A percentile compares a stretch with the other conserved stretches of the same genome.
phyloP scores from a whole-genome alignment of 306 rosid genomes.

The Cucurbita pepo region DNA sequence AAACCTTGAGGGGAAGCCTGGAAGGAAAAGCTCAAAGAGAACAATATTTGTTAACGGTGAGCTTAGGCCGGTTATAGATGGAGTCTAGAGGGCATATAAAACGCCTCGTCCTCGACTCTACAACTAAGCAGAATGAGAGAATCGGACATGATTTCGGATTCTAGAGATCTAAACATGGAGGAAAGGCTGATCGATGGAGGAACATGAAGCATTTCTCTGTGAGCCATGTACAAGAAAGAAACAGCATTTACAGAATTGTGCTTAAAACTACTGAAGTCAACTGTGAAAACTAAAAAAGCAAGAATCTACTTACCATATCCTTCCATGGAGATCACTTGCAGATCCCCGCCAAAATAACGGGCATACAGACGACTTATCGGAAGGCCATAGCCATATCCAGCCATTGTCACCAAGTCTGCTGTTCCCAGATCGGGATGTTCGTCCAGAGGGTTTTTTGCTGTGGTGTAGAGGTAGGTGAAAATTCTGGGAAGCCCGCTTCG shows the following conservation, averaged over 20 bases:
- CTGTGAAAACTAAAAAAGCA: background rate
- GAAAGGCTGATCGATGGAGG: too few species aligned
- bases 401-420: conserved; percentile 59
- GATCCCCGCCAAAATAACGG: conserved; percentile 80
- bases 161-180: too few species aligned
- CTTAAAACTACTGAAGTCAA: background rate
- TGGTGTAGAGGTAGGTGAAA: conserved; percentile 87
- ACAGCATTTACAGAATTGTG: background rate
- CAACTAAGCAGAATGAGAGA: too few species aligned
- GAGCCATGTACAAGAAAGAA: background rate
- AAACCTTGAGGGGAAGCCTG: too few species aligned
- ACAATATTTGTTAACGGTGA: too few species aligned
- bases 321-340: conserved; percentile 90
- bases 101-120: too few species aligned
- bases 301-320: conserved; percentile 58
- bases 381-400: conserved; percentile 89
- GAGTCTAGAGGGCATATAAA: too few species aligned
- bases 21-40: too few species aligned
- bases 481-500: conserved; percentile 73
- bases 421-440: conserved; percentile 46
- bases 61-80: too few species aligned
- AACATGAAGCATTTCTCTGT: too few species aligned
- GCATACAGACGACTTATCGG: conserved; percentile 82
- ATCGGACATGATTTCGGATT: too few species aligned
- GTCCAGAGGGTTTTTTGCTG: conserved; percentile 68